A percentile compares a stretch with the other conserved stretches of the same genome.
These are phyloP conservation scores for Chlamydomonas sphaeroides DNA, from an alignment of 139 green algal genomes.

Conservation along the genomic window DNA sequence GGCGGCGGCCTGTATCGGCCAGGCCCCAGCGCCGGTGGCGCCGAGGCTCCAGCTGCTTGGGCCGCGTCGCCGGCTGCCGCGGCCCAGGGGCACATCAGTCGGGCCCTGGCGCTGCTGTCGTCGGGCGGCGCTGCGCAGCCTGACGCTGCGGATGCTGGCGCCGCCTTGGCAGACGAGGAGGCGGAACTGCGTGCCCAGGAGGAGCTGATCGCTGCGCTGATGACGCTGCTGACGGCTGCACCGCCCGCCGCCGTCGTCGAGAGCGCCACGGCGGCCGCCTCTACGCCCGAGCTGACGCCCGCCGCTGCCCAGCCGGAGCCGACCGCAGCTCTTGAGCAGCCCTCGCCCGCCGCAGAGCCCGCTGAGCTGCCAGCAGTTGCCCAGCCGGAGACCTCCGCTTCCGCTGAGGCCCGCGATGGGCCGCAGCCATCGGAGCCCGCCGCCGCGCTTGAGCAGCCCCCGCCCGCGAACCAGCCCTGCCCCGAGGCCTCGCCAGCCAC, in stretches of 20 bases:
- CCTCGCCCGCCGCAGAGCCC: not conserved
- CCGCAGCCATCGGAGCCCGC: too few species aligned
- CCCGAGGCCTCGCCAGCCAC: not conserved
- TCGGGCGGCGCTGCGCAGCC: not conserved
- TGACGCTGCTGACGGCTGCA: not conserved
- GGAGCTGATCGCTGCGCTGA: slow-evolving; percentile 30
- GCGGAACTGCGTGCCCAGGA: slow-evolving; percentile 13
- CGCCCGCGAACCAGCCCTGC: not conserved
- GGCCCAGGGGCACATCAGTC: slow-evolving; percentile 23
- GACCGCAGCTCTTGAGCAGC: not conserved
- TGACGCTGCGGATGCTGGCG: too few species aligned
- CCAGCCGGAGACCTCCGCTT: too few species aligned
- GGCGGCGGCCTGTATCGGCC: not conserved
- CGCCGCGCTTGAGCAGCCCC: not conserved
- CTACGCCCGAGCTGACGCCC: too few species aligned
- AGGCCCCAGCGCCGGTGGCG: not conserved
- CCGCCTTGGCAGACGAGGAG: not conserved
- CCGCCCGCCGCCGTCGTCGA: too few species aligned
- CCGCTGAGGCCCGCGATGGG: too few species aligned
- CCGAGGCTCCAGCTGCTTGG: too few species aligned
- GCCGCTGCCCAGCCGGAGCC: too few species aligned
- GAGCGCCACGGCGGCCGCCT: too few species aligned
- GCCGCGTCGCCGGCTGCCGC: not conserved
- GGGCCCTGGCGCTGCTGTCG: slow-evolving; percentile 22
- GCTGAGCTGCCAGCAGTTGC: too few species aligned